Percentiles rank a stretch among this genome's conserved stretches.
Conservation (phyloP, 148 eudicot species). For the Nepenthes gracilis region DNA sequence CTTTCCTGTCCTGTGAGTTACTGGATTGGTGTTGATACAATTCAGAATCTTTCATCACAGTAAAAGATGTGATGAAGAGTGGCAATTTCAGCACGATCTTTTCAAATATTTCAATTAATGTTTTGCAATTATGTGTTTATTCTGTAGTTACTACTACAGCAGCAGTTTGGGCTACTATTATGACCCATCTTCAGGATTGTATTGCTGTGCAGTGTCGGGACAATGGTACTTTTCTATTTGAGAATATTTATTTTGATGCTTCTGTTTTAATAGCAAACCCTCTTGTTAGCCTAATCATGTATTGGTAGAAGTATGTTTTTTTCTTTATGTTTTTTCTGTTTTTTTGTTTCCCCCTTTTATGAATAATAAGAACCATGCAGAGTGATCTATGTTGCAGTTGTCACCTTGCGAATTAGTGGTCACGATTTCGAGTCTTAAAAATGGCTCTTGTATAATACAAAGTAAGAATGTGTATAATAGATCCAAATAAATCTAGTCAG, state of each 20-base stretch:
- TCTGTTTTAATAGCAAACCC: not conserved
- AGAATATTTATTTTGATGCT: not conserved
- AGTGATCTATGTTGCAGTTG: too few relatives aligned
- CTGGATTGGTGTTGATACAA: too few relatives aligned
- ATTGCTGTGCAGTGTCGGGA: constrained; percentile 68
- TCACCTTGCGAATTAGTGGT: too few relatives aligned
- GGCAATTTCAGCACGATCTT: not conserved
- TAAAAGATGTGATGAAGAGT: not conserved
- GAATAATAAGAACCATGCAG: too few relatives aligned
- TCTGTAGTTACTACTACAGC: constrained; percentile 87
- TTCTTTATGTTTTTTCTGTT: not conserved
- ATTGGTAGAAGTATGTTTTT: not conserved
- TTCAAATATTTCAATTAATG: not conserved
- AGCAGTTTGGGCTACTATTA: constrained; percentile 83
- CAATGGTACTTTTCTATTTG: constrained; percentile 42
- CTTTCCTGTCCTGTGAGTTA: too few relatives aligned
- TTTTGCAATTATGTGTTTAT: not conserved
- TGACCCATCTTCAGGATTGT: constrained; percentile 71
- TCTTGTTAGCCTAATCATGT: not conserved
- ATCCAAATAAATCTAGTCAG: too few relatives aligned
- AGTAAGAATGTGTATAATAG: too few relatives aligned
- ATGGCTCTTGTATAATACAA: too few relatives aligned
- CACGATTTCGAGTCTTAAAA: too few relatives aligned
- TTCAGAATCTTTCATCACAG: too few relatives aligned
- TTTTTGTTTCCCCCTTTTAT: not conserved